Percentiles rank a stretch among this genome's conserved stretches.
Evolutionary conservation across 345 rosid genomes (phyloP).

Genomic region (Dipteronia dyeriana): DNA sequence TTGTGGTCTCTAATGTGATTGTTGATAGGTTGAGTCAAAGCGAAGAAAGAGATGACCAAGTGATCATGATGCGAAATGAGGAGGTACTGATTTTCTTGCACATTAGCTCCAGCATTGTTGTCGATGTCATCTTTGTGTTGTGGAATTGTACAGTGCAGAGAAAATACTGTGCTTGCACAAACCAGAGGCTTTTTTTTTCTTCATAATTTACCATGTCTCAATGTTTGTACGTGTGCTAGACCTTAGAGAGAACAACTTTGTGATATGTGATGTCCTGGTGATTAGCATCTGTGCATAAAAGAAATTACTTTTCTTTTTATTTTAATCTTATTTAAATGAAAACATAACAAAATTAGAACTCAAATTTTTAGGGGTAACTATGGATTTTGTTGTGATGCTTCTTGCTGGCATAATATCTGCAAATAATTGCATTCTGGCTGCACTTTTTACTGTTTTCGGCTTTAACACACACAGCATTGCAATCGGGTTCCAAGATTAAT

Average conservation of each 20-base stretch:
- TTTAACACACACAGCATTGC: background rate
- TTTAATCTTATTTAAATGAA: background rate
- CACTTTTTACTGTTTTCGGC: background rate
- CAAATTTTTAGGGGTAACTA: constrained; percentile 8
- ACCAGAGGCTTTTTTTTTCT: constrained; percentile 13
- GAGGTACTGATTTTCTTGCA: constrained; percentile 36
- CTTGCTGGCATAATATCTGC: constrained; percentile 7
- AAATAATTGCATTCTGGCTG: background rate
- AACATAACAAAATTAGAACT: background rate
- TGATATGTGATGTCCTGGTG: constrained; percentile 10
- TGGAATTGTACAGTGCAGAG: constrained; percentile 48
- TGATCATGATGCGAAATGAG: background rate
- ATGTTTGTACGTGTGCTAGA: constrained; percentile 26
- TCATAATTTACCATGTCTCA: constrained; percentile 11
- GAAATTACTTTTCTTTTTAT: background rate
- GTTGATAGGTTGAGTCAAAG: constrained; percentile 62
- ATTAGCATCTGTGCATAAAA: constrained; percentile 20
- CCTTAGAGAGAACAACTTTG: constrained; percentile 15
- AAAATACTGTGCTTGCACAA: constrained; percentile 36
- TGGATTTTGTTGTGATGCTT: constrained; percentile 13
- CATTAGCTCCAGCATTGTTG: constrained; percentile 27
- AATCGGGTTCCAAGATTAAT: background rate
- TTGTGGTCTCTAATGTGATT: background rate
- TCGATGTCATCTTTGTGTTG: constrained; percentile 16
- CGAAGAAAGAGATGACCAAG: constrained; percentile 61